A percentile compares a stretch with the other conserved stretches of the same genome.
phyloP scores from a whole-genome alignment of 257 asterid species.

The Primulina tabacum region DNA sequence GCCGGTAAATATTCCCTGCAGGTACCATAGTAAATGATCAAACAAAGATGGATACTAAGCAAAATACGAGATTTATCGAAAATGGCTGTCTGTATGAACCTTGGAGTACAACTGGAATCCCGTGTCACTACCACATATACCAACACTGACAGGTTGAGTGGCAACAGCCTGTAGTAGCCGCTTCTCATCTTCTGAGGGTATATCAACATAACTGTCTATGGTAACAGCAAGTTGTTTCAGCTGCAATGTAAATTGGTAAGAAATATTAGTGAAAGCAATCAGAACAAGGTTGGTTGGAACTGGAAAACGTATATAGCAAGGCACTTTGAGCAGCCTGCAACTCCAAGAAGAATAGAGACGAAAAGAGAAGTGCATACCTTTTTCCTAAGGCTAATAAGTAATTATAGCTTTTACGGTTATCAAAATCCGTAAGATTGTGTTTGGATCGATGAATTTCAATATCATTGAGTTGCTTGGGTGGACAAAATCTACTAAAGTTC shows the following conservation, averaged over 20 bases:
- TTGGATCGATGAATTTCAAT: too few species aligned
- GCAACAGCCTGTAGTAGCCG: slow-evolving; percentile 73
- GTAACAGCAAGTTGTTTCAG: slow-evolving; percentile 66
- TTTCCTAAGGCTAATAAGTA: too few species aligned
- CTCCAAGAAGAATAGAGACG: background rate
- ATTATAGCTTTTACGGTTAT: too few species aligned
- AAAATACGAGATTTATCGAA: background rate
- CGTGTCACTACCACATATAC: slow-evolving; percentile 79
- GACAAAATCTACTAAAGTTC: too few species aligned
- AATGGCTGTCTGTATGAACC: slow-evolving; percentile 38
- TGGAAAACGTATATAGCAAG: background rate
- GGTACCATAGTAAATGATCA: slow-evolving; percentile 8
- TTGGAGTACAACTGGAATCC: slow-evolving; percentile 72
- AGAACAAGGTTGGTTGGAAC: background rate
- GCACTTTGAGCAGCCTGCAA: background rate
- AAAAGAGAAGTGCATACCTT: too few species aligned
- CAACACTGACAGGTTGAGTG: slow-evolving; percentile 89
- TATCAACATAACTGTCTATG: slow-evolving; percentile 71
- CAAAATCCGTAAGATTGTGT: too few species aligned
- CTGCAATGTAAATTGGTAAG: slow-evolving; percentile 40
- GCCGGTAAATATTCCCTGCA: slow-evolving; percentile 84
- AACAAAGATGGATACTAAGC: too few species aligned
- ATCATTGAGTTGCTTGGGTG: too few species aligned
- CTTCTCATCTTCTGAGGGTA: slow-evolving; percentile 57
- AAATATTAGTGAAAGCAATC: background rate